A percentile compares a stretch with the other conserved stretches of the same genome.
These are phyloP conservation scores for Magnaporthiopsis rhizophila DNA, from an alignment of 2,329 filamentous ascomycete species.

Conservation along the genomic window DNA sequence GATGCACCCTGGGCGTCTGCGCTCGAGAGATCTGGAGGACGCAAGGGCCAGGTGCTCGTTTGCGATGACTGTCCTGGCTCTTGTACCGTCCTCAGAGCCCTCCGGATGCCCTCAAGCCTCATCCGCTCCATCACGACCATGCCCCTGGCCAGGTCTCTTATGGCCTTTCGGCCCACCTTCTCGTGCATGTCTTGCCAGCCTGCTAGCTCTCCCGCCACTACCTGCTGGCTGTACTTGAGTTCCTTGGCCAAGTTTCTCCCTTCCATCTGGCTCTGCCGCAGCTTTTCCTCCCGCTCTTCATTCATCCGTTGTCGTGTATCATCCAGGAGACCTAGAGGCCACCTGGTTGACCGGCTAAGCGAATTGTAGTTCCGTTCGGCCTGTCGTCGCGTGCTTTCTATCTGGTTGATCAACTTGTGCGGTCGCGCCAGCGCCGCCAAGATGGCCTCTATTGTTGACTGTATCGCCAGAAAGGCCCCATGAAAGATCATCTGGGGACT, in stretches of 20 bases:
- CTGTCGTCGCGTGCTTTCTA: constrained; percentile 64
- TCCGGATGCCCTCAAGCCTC: constrained; percentile 69
- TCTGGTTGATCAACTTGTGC: constrained; percentile 66
- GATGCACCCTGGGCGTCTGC: no score
- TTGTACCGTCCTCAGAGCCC: constrained; percentile 62
- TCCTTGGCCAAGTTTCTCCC: constrained; percentile 70
- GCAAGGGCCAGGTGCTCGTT: background rate
- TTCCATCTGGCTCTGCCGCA: constrained; percentile 61
- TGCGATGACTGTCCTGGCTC: background rate
- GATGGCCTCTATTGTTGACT: constrained; percentile 75
- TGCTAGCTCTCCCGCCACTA: constrained; percentile 83
- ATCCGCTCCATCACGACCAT: constrained; percentile 77
- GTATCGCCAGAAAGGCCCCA: constrained; percentile 68
- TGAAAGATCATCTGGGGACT: constrained; percentile 69
- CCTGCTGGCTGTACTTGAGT: constrained; percentile 84
- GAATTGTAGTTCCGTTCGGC: constrained; percentile 73
- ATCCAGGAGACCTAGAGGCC: constrained; percentile 76
- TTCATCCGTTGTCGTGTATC: constrained; percentile 77
- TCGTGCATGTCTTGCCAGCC: constrained; percentile 91
- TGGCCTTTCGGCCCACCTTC: constrained; percentile 63
- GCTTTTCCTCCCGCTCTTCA: constrained; percentile 77
- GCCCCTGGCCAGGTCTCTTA: constrained; percentile 66
- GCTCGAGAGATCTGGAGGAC: background rate
- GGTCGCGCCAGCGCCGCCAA: constrained; percentile 73
- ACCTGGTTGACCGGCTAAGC: constrained; percentile 65